Conservation (phyloP, 495 filamentous ascomycete species). For the Hypoxylon lenormandii region DNA sequence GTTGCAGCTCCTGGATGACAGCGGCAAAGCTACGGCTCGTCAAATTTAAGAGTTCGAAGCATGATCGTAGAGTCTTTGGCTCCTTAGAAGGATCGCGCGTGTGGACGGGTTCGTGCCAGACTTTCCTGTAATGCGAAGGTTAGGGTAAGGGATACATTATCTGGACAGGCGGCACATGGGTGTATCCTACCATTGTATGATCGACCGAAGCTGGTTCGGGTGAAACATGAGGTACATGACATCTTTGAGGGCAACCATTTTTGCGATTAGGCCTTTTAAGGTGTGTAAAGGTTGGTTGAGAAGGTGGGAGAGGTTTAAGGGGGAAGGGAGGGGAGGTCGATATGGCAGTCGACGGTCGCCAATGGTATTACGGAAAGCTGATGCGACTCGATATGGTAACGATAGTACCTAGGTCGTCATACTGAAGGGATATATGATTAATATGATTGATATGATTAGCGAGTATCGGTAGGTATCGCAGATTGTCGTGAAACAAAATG, state of each 20-base stretch:
- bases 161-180: not conserved
- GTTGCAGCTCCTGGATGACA: constrained; percentile 94
- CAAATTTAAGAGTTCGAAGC: constrained; percentile 85
- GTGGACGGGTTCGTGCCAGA: constrained; percentile 95
- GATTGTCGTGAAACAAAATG: not conserved
- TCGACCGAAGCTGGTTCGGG: constrained; percentile 79
- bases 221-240: constrained; percentile 82
- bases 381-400: constrained; percentile 1
- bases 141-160: constrained; percentile 26
- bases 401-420: constrained; percentile 19
- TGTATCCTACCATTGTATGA: constrained; percentile 87
- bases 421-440: constrained; percentile 18
- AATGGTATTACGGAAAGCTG: not conserved
- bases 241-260: constrained; percentile 63
- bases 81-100: constrained; percentile 82
- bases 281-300: constrained; percentile 4
- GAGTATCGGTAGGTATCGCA: too few species aligned
- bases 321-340: not conserved
- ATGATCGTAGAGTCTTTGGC: constrained; percentile 74
- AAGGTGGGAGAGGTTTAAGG: constrained; percentile 11
- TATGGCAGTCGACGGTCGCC: not conserved
- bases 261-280: constrained; percentile 32
- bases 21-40: constrained; percentile 93
- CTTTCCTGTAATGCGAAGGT: constrained; percentile 72
- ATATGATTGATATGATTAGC: constrained; percentile 6